phyloP scores from a whole-genome alignment of 495 filamentous ascomycete genomes.

The Aspergillus bertholletiae region DNA sequence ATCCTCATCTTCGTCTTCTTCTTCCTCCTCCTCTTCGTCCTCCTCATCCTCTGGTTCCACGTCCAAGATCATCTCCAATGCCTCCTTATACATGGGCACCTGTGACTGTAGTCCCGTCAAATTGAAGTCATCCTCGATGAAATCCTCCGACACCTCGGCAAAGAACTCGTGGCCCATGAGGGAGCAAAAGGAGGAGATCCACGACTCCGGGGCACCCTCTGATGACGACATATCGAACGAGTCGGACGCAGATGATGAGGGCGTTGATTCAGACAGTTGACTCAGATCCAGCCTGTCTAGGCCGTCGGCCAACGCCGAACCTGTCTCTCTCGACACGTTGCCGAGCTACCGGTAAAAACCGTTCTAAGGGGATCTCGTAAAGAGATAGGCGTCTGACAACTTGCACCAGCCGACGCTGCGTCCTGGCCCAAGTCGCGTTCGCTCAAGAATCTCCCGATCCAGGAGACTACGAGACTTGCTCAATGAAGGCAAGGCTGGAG shows the following conservation, averaged over 20 bases:
- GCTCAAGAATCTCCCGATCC: not conserved
- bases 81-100: constrained; percentile 99
- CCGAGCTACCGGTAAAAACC: constrained; percentile 31
- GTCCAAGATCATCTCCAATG: constrained; percentile 94
- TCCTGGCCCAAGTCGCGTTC: constrained; percentile 7
- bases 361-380: constrained; percentile 19
- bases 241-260: constrained; percentile 44
- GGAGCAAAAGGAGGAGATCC: constrained; percentile 96
- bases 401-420: constrained; percentile 9
- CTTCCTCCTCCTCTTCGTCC: constrained; percentile 74
- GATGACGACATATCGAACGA: constrained; percentile 63
- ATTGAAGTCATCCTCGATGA: constrained; percentile 99
- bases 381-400: constrained; percentile 12
- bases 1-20: constrained; percentile 79
- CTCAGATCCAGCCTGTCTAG: constrained; percentile 50
- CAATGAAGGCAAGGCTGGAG: not conserved
- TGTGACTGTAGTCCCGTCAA: constrained; percentile 90
- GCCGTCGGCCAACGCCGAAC: constrained; percentile 51
- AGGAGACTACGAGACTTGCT: not conserved
- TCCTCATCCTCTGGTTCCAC: constrained; percentile 94
- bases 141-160: constrained; percentile 96
- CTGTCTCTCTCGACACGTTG: constrained; percentile 52
- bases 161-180: constrained; percentile 97
- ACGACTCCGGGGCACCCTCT: constrained; percentile 84
- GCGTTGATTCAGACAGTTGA: constrained; percentile 48